Percentiles rank a stretch among this genome's conserved stretches.
Evolutionary conservation across 805 yeast species (phyloP).

Genomic region (Sungouiella thailandica): DNA sequence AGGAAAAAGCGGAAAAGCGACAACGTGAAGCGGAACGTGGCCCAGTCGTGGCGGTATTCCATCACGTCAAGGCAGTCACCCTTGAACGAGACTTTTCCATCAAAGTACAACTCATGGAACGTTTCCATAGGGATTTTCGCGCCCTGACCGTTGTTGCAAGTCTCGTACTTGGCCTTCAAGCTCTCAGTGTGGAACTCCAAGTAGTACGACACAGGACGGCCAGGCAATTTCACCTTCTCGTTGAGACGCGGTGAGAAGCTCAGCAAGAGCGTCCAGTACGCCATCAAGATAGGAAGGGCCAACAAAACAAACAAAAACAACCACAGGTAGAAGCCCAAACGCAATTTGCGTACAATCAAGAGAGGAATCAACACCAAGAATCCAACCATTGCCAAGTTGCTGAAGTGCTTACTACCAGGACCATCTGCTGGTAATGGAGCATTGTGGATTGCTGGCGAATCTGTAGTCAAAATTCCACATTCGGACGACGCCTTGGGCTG

Average conservation of each 20-base stretch:
- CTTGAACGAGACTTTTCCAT: slow-evolving; percentile 76
- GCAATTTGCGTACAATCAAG: slow-evolving; percentile 58
- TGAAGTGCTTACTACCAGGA: slow-evolving; percentile 74
- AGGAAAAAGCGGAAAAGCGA: slow-evolving; percentile 75
- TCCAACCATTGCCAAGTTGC: slow-evolving; percentile 50
- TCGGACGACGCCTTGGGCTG: slow-evolving; percentile 27
- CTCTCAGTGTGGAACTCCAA: slow-evolving; percentile 75
- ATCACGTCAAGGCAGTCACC: slow-evolving; percentile 81
- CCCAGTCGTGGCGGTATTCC: slow-evolving; percentile 92
- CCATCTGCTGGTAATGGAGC: slow-evolving; percentile 92
- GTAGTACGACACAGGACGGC: slow-evolving; percentile 72
- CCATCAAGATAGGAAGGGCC: slow-evolving; percentile 68
- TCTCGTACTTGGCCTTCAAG: slow-evolving; percentile 56
- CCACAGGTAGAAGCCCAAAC: slow-evolving; percentile 67
- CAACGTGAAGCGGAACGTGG: slow-evolving; percentile 70
- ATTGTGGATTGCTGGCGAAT: slow-evolving; percentile 69
- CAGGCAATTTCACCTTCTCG: slow-evolving; percentile 71
- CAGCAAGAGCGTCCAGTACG: slow-evolving; percentile 77
- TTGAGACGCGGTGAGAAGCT: slow-evolving; percentile 77
- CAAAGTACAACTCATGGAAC: slow-evolving; percentile 84
- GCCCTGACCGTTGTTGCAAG: slow-evolving; percentile 50
- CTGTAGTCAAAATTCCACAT: slow-evolving; percentile 36
- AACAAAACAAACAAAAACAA: slow-evolving; percentile 51
- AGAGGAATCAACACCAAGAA: slow-evolving; percentile 55
- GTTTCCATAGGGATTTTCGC: slow-evolving; percentile 88